Percentiles rank a stretch among this genome's conserved stretches.
Conservation (phyloP, 2,329 filamentous ascomycete species). For the Colletotrichum zoysiae region DNA sequence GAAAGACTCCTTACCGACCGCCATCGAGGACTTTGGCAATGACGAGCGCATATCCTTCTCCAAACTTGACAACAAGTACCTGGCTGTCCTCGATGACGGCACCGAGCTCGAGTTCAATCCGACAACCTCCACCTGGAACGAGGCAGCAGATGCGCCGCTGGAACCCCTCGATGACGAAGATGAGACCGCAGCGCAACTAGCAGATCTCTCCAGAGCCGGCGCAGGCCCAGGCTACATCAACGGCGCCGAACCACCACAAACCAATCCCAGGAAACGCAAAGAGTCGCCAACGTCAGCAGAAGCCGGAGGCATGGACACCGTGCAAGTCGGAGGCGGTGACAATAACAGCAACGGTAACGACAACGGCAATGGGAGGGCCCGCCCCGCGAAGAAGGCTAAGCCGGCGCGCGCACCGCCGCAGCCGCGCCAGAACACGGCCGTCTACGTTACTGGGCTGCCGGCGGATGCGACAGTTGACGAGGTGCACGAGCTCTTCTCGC, state of each 20-base stretch:
- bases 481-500: conserved; percentile 84
- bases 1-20: conserved; percentile 64
- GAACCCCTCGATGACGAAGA: conserved; percentile 53
- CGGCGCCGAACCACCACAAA: conserved; percentile 30
- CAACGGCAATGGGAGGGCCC: conserved; percentile 41
- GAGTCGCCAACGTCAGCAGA: conserved; percentile 48
- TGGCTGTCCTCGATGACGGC: conserved; percentile 87
- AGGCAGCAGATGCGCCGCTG: conserved; percentile 64
- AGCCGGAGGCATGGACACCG: conserved; percentile 2
- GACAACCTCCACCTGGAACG: conserved; percentile 80
- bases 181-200: conserved; percentile 48
- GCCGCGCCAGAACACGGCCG: conserved; percentile 82
- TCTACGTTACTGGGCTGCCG: conserved; percentile 92
- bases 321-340: conserved; percentile 51
- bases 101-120: conserved; percentile 87
- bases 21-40: conserved; percentile 76
- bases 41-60: conserved; percentile 91
- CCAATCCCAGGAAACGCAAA: conserved; percentile 57
- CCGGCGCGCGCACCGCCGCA: conserved; percentile 62
- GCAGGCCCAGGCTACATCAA: conserved; percentile 44
- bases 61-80: conserved; percentile 83
- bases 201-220: conserved; percentile 43
- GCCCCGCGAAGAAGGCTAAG: conserved; percentile 61
- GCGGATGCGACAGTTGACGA: conserved; percentile 83
- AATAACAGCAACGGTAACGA: conserved; percentile 38